These are phyloP conservation scores for Fusarium floridanum DNA, from an alignment of 2,329 filamentous ascomycete species.

Conservation along the genomic window DNA sequence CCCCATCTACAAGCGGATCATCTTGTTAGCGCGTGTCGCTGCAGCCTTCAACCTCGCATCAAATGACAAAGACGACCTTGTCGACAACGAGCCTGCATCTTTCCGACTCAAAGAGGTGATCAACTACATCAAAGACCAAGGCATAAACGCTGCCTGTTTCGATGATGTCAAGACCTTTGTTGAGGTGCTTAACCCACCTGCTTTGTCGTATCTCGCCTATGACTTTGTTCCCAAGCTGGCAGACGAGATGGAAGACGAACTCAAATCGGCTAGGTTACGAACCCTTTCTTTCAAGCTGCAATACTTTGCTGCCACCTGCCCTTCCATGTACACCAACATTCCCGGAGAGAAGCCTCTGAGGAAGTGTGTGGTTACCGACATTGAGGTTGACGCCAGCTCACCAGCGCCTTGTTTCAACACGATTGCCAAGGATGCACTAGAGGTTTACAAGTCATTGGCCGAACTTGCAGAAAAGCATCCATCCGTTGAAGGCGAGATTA, in stretches of 20 bases:
- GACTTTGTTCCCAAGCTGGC: conserved; percentile 52
- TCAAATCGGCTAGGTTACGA: conserved; percentile 45
- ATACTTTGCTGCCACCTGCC: conserved; percentile 59
- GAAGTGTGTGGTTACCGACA: conserved; percentile 44
- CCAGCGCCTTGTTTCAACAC: conserved; percentile 42
- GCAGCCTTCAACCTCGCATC: conserved; percentile 53
- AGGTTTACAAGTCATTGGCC: conserved; percentile 31
- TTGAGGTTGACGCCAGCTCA: conserved; percentile 30
- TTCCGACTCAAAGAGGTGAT: conserved; percentile 52
- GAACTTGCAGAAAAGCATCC: conserved; percentile 19
- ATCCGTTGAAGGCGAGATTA: conserved; percentile 42
- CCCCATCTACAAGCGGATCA: conserved; percentile 57
- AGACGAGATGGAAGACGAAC: conserved; percentile 42
- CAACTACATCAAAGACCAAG: conserved; percentile 53
- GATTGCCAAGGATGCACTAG: conserved; percentile 41
- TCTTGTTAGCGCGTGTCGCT: conserved; percentile 55
- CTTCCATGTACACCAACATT: conserved; percentile 39
- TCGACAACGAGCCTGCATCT: conserved; percentile 46
- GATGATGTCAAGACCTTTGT: conserved; percentile 62
- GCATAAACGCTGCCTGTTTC: conserved; percentile 57
- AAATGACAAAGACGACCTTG: conserved; percentile 48
- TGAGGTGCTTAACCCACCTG: conserved; percentile 56
- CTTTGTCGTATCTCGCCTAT: conserved; percentile 56
- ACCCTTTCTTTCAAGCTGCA: conserved; percentile 58
- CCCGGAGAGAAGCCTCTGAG: conserved; percentile 36